Evolutionary conservation across 2,329 filamentous ascomycete genomes (phyloP), one percentile per base, ranked within the genome.

Genomic region (Paradendryphiella salina): DNA sequence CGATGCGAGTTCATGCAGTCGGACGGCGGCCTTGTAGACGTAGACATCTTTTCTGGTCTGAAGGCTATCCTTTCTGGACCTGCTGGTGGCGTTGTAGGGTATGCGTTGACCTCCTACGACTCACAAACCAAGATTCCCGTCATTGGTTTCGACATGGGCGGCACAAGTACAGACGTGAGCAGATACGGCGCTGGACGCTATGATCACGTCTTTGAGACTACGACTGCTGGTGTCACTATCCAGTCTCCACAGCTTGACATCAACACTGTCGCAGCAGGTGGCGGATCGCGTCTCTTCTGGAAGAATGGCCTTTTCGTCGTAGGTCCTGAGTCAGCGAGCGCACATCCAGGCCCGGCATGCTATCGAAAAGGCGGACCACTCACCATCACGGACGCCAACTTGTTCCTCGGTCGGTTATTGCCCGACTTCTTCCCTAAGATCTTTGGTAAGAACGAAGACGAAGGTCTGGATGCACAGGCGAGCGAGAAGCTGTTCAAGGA

Each of bases 1-100:
- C 80, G 92, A 56, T 96, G 92, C 75, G 91, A 96, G 70, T 96
- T 96, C 61, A 96, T 96, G 91, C 90, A 96, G 71, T 91, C 87
- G 8, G 89, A 95, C 57, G 90, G 89, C 21, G 83, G 82, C 2
- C 71, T 85, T 3, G 81, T 84, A 0, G 88, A 91, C 57, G 87
- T 91, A 0, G 85, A 89, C 48, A 86, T 84, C 59, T 96, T 96
- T 66, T 92, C 89, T 0, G 92, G 92, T 0, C 76, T 96, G 4
- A 86, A 87, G 63, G 90, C 90, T 2, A 95, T 96, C 52, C 71
- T 96, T 2, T 95, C 90, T 0, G 92, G 92, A 0, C 92, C 92
- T 1, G 92, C 92, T n/a, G 92, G 91, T 26, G 92, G 92, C 33
- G 92, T 96, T 0, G 91, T 96, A 0, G 92, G 92, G 3, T 96